Base-by-base conservation (phyloP, 2,329 filamentous ascomycete species). In the Trichoderma sp. region DNA sequence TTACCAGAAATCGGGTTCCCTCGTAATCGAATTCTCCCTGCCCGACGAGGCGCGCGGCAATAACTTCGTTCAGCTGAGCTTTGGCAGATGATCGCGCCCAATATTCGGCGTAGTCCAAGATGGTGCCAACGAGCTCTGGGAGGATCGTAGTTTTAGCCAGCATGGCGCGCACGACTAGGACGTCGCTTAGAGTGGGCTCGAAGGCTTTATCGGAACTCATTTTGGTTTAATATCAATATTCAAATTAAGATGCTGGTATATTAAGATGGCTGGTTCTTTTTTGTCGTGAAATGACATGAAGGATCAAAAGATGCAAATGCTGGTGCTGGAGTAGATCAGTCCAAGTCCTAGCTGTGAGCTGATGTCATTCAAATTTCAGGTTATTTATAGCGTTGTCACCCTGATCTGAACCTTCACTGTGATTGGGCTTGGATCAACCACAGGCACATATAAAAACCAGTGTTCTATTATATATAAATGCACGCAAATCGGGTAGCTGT, bases 51-150 rank as follows among this genome's bases (percentile, higher is more conserved):
- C 13, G 3, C 24, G 68, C 64, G 4, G 3, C 14, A 21, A 69
- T 59, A 5, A 10, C 18, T 14, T 32, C 21, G 2, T 68, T 1
- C 7, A 49, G 77, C 26, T 77, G 71, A 16, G 79, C 71, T 30
- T 75, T 75, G 39, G 77, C 79, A 60, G 73, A 76, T 2, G 83
- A 83, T 71, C 84, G 84, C 14, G 83, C 84, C 88, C 88, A 90
- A 76, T 90, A 90, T 76, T 89, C 87, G 65, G 87, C 88, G 28
- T 80, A 75, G 73, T 90, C 87, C 66, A 90, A 76, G 56, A 90
- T 83, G 49, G 76, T 75, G 72, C 89, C 84, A 51, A 88, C 79
- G 0, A 90, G 70, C 70, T 90, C 88, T 2, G 81, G 75, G 0
- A 88, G 88, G 1, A 90, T 77, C 1, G 75, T 75, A 3, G 78